Conservation (phyloP, 1,139 yeast species). For the Magnusiomyces suaveolens region DNA sequence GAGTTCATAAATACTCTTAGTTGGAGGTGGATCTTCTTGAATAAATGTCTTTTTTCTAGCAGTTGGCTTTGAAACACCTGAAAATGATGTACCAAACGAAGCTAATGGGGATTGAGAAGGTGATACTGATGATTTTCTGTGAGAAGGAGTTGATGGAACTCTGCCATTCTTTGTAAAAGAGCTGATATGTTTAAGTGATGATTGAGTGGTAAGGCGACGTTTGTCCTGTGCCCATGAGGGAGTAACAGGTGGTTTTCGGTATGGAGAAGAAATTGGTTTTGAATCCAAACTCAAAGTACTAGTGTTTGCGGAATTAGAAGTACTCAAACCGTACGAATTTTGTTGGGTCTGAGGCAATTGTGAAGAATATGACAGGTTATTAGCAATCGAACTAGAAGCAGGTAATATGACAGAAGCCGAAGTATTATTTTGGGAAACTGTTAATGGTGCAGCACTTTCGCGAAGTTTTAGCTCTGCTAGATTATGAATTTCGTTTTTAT, state of each 20-base stretch:
- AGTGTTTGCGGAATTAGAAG: not conserved
- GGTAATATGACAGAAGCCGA: not conserved
- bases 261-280: not conserved
- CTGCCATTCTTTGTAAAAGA: constrained; percentile 13
- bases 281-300: not conserved
- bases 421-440: not conserved
- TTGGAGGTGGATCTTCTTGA: constrained; percentile 32
- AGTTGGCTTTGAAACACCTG: constrained; percentile 28
- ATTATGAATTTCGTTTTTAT: not conserved
- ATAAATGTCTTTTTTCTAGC: constrained; percentile 18
- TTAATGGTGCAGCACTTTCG: not conserved
- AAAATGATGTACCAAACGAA: constrained; percentile 19
- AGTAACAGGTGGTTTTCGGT: constrained; percentile 2
- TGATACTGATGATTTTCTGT: constrained; percentile 12
- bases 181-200: constrained; percentile 13
- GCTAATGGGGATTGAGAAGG: constrained; percentile 14
- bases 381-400: not conserved
- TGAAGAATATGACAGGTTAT: not conserved
- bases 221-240: constrained; percentile 15
- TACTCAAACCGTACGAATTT: not conserved
- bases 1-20: constrained; percentile 28
- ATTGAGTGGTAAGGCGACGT: constrained; percentile 3
- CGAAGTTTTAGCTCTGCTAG: not conserved
- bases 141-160: constrained; percentile 3
- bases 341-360: not conserved